These are phyloP conservation scores for Fagus crenata DNA, from an alignment of 306 rosid species.

Conservation along the genomic window DNA sequence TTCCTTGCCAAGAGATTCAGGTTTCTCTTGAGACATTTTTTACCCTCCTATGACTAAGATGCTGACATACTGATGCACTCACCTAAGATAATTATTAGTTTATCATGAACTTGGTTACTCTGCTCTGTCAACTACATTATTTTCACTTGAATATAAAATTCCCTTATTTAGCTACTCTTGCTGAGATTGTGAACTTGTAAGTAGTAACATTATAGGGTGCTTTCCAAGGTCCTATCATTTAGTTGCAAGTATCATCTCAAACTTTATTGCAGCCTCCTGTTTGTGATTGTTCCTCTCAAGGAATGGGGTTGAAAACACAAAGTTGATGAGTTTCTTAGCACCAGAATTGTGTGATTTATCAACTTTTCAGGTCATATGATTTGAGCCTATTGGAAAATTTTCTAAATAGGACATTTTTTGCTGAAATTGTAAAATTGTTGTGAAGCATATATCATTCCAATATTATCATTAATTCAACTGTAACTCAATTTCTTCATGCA, in stretches of 20 bases:
- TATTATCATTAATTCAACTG: no score
- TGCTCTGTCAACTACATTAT: slow-evolving; percentile 7
- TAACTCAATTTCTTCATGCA: no score
- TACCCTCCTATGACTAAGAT: slow-evolving; percentile 21
- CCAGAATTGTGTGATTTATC: not conserved
- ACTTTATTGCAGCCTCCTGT: not conserved
- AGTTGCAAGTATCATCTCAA: slow-evolving; percentile 2
- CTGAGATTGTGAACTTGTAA: not conserved
- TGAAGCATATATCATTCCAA: not conserved
- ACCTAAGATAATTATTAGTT: slow-evolving; percentile 12
- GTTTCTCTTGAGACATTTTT: slow-evolving; percentile 35
- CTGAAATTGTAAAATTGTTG: not conserved
- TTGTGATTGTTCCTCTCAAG: not conserved
- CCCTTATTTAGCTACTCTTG: not conserved
- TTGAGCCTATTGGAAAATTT: not conserved
- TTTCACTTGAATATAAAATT: slow-evolving; percentile 14
- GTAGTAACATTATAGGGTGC: not conserved
- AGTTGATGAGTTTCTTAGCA: not conserved
- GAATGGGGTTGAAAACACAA: slow-evolving; percentile 9
- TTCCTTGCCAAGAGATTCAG: slow-evolving; percentile 90
- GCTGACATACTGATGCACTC: not conserved
- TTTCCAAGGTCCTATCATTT: not conserved
- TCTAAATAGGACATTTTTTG: not conserved
- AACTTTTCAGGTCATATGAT: not conserved
- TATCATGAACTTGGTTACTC: slow-evolving; percentile 5